These are phyloP conservation scores for Talaromyces sp. DNA, from an alignment of 2,329 filamentous ascomycete genomes.

Conservation along the genomic window DNA sequence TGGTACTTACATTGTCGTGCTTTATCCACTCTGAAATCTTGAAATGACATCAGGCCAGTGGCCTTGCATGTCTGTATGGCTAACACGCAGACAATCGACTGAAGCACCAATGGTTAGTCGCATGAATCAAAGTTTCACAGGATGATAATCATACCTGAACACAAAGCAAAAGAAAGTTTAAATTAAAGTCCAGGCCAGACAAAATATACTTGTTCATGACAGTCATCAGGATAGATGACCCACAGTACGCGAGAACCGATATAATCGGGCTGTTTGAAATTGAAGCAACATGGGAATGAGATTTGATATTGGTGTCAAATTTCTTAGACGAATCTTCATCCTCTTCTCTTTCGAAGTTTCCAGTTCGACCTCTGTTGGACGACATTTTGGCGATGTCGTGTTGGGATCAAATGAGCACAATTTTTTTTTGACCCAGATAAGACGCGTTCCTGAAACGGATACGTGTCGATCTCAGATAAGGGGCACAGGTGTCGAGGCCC, in stretches of 20 bases:
- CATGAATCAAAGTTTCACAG: not conserved
- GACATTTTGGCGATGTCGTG: not conserved
- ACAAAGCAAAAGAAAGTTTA: slow-evolving; percentile 90
- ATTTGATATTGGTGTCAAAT: not conserved
- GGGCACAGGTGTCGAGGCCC: not conserved
- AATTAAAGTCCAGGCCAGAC: slow-evolving; percentile 81
- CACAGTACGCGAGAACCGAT: slow-evolving; percentile 84
- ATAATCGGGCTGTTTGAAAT: slow-evolving; percentile 65
- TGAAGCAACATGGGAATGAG: not conserved
- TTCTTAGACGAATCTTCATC: not conserved
- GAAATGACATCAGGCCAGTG: slow-evolving; percentile 71
- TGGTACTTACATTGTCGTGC: slow-evolving; percentile 74
- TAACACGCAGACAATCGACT: slow-evolving; percentile 84
- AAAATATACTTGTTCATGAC: slow-evolving; percentile 98
- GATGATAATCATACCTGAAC: slow-evolving; percentile 69
- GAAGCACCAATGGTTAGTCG: slow-evolving; percentile 7
- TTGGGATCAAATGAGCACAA: not conserved
- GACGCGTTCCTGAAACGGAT: not conserved
- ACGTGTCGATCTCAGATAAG: not conserved
- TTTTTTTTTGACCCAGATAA: not conserved
- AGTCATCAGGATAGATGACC: slow-evolving; percentile 97
- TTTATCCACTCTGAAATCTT: slow-evolving; percentile 79
- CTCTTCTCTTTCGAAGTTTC: not conserved
- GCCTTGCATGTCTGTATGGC: slow-evolving; percentile 80
- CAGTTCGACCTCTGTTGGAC: not conserved